A percentile compares a stretch with the other conserved stretches of the same genome.
Evolutionary conservation across 116 monocot genomes (phyloP).

Genomic region (Trichopus zeylanicus): DNA sequence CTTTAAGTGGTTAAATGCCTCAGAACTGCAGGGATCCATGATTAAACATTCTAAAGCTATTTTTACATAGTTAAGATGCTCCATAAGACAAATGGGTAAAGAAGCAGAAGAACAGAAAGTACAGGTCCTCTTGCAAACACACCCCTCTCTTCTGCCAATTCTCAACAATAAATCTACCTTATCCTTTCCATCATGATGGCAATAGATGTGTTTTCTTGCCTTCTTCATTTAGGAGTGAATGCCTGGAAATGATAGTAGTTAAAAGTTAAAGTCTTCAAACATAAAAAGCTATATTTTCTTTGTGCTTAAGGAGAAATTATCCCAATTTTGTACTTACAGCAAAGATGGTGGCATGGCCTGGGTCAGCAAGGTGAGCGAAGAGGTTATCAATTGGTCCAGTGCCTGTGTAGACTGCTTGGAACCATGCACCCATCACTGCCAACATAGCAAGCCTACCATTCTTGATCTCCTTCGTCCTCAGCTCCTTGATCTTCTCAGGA

Average conservation of each 20-base stretch:
- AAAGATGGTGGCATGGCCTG: conserved; percentile 93
- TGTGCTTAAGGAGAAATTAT: background rate
- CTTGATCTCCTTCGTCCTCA: conserved; percentile 97
- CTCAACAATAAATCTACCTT: background rate
- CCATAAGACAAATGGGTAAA: background rate
- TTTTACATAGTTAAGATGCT: background rate
- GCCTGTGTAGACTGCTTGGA: conserved; percentile 91
- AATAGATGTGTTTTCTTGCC: background rate
- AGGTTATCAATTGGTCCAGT: conserved; percentile 97
- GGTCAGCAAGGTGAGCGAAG: conserved; percentile 94
- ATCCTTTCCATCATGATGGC: background rate
- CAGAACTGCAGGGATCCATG: background rate
- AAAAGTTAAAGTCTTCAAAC: background rate
- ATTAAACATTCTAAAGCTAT: background rate
- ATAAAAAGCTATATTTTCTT: background rate
- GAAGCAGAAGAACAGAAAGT: background rate
- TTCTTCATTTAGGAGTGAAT: conserved; percentile 54
- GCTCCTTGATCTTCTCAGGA: conserved; percentile 83
- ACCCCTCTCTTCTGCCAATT: background rate
- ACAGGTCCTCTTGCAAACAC: background rate
- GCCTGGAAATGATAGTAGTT: conserved; percentile 23
- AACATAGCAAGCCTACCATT: conserved; percentile 94
- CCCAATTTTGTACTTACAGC: conserved; percentile 39
- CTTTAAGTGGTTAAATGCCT: no score
- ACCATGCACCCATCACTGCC: conserved; percentile 98